Evolutionary conservation across 345 rosid genomes (phyloP).

Genomic region (Melaleuca alternifolia): DNA sequence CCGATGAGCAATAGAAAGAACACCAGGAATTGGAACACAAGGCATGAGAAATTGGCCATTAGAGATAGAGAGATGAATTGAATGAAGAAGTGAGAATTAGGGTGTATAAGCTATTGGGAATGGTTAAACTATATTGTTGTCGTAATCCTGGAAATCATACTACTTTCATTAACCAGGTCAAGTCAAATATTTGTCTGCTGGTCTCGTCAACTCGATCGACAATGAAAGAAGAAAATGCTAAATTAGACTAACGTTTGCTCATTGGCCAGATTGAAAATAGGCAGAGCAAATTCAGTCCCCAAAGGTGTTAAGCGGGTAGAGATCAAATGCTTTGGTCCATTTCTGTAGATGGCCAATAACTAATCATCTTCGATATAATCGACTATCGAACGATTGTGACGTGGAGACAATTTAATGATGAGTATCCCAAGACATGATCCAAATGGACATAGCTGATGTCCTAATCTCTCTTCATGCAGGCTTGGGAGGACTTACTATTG

Average conservation of each 20-base stretch:
- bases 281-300: background rate
- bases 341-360: background rate
- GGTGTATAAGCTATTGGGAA: background rate
- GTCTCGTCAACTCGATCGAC: background rate
- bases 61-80: background rate
- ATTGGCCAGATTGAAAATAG: background rate
- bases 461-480: background rate
- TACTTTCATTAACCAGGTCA: background rate
- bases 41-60: constrained; percentile 8
- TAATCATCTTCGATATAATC: background rate
- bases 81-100: background rate
- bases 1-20: background rate
- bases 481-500: too few relatives aligned
- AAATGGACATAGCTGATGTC: background rate
- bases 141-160: background rate
- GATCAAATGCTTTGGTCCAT: background rate
- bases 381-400: background rate
- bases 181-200: background rate
- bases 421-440: background rate
- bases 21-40: background rate
- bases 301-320: too few relatives aligned
- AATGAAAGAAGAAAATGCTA: background rate
- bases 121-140: background rate
- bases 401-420: background rate
- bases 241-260: background rate